Evolutionary conservation across 805 yeast genomes (phyloP).

Genomic region (Lipomyces starkeyi): DNA sequence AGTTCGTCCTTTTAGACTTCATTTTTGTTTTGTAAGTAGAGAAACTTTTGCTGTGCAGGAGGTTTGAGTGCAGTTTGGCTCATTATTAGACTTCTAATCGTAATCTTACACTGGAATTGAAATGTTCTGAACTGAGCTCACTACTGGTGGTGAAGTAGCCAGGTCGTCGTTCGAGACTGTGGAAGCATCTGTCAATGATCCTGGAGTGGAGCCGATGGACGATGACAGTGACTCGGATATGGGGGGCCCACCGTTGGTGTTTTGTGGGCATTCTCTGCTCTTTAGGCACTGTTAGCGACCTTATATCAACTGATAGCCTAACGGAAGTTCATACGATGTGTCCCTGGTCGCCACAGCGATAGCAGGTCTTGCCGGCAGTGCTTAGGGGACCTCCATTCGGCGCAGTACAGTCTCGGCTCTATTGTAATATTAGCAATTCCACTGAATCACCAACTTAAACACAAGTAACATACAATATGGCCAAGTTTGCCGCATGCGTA

Average conservation of each 20-base stretch:
- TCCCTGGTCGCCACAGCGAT: constrained; percentile 74
- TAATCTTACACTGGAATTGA: constrained; percentile 1
- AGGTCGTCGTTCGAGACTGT: constrained; percentile 31
- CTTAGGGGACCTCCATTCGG: constrained; percentile 41
- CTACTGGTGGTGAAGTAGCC: constrained; percentile 34
- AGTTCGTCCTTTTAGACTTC: background rate
- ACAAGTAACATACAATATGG: constrained; percentile 72
- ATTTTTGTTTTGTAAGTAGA: background rate
- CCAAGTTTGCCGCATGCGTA: constrained; percentile 90
- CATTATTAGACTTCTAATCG: background rate
- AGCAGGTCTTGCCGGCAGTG: constrained; percentile 60
- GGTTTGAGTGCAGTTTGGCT: background rate
- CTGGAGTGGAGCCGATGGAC: constrained; percentile 25
- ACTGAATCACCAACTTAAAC: background rate
- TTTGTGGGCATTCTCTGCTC: constrained; percentile 36
- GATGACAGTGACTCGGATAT: constrained; percentile 22
- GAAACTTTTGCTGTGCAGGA: background rate
- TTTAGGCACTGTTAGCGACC: background rate
- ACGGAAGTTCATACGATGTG: constrained; percentile 68
- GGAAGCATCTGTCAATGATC: constrained; percentile 35
- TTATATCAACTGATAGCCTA: background rate
- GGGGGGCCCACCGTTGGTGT: constrained; percentile 24
- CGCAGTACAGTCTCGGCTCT: constrained; percentile 40
- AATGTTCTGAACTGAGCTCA: constrained; percentile 16
- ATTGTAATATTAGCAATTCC: background rate